Evolutionary conservation across 2,329 filamentous ascomycete genomes (phyloP).

Genomic region (Diaporthe aspalathi): DNA sequence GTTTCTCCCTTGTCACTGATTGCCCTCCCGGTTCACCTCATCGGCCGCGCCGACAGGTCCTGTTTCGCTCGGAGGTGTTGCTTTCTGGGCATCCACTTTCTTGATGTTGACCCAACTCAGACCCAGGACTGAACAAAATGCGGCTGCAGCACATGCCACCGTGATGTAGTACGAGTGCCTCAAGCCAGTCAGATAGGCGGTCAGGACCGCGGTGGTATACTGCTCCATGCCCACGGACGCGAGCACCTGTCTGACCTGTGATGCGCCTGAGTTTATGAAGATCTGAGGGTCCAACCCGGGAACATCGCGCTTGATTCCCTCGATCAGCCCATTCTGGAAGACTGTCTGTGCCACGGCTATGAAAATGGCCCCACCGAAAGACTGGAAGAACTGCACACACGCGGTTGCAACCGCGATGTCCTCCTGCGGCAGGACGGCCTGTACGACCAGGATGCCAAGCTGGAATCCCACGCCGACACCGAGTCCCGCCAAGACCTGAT

Average conservation of each 20-base stretch:
- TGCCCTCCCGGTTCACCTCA: neutral
- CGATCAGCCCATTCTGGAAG: conserved; percentile 72
- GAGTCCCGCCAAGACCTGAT: conserved; percentile 62
- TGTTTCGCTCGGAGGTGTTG: conserved; percentile 24
- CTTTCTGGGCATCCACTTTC: conserved; percentile 45
- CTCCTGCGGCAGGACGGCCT: conserved; percentile 59
- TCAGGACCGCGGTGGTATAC: conserved; percentile 55
- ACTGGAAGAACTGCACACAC: conserved; percentile 69
- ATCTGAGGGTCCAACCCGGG: conserved; percentile 36
- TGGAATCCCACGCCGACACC: conserved; percentile 63
- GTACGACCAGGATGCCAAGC: conserved; percentile 58
- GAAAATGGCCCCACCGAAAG: conserved; percentile 71
- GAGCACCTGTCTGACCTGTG: conserved; percentile 60
- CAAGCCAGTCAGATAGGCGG: conserved; percentile 62
- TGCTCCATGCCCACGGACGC: conserved; percentile 54
- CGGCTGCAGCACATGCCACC: conserved; percentile 58
- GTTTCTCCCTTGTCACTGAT: neutral
- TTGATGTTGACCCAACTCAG: conserved; percentile 67
- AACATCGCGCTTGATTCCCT: conserved; percentile 48
- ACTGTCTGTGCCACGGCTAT: conserved; percentile 74
- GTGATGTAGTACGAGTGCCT: conserved; percentile 64
- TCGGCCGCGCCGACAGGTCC: too few relatives aligned
- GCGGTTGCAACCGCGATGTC: conserved; percentile 62
- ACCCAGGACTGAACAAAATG: conserved; percentile 57
- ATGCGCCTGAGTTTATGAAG: conserved; percentile 43